A percentile compares a stretch with the other conserved stretches of the same genome.
phyloP scores from a whole-genome alignment of 208 protist species.

The Leishmania tarentolae region DNA sequence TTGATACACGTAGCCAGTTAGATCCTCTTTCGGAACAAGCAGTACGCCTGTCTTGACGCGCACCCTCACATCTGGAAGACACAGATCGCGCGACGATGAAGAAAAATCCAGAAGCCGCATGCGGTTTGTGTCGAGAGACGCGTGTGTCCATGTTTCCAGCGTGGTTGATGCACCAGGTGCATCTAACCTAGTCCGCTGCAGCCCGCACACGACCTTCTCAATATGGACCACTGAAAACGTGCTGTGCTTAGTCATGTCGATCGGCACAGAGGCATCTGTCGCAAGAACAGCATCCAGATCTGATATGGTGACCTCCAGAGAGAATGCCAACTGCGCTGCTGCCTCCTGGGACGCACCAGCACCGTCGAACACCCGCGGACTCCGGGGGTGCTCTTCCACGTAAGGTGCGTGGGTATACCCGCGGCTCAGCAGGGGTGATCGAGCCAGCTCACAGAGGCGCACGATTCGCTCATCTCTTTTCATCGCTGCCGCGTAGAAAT shows the following conservation, averaged over 20 bases:
- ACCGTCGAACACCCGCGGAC: not conserved
- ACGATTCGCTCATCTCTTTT: constrained; percentile 11
- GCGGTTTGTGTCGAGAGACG: constrained; percentile 10
- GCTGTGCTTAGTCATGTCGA: constrained; percentile 15
- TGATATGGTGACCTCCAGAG: constrained; percentile 7
- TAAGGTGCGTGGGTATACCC: constrained; percentile 11
- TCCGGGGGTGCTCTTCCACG: not conserved
- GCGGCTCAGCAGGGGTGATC: constrained; percentile 19
- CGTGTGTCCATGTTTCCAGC: not conserved
- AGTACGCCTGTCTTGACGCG: constrained; percentile 15
- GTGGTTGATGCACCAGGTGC: not conserved
- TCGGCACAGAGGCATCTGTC: constrained; percentile 24
- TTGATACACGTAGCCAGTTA: constrained; percentile 23
- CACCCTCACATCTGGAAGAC: constrained; percentile 26
- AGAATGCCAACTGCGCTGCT: not conserved
- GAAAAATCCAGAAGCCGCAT: constrained; percentile 13
- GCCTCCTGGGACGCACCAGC: not conserved
- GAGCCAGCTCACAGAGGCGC: constrained; percentile 13
- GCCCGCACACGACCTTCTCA: constrained; percentile 1
- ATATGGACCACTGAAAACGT: constrained; percentile 21
- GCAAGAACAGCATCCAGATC: constrained; percentile 28
- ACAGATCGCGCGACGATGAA: not conserved
- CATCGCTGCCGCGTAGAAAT: constrained; percentile 10
- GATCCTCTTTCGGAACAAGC: constrained; percentile 26
- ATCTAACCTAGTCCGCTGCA: not conserved